phyloP scores from a whole-genome alignment of 192 early-diverging fungal species.

The Coemansia sp. region DNA sequence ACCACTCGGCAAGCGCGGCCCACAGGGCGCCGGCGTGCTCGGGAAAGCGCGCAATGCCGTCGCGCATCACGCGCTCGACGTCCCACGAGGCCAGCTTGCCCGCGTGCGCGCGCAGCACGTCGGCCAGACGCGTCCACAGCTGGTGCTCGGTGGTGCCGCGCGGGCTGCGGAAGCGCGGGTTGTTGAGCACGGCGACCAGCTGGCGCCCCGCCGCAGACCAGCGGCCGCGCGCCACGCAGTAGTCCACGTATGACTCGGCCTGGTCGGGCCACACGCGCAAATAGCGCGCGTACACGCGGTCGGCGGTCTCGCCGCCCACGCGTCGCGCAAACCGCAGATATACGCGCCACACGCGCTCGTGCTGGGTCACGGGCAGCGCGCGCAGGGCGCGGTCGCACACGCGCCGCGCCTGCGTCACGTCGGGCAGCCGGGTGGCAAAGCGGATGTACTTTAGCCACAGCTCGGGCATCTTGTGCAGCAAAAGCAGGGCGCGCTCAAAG shows the following conservation, averaged over 20 bases:
- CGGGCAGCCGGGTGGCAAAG: conserved; percentile 64
- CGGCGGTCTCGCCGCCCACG: conserved; percentile 76
- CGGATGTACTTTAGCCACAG: conserved; percentile 82
- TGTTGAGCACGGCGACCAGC: conserved; percentile 69
- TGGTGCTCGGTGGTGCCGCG: conserved; percentile 47
- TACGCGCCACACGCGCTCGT: conserved; percentile 78
- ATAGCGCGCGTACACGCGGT: conserved; percentile 77
- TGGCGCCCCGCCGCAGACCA: conserved; percentile 76
- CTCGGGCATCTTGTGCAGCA: conserved; percentile 93
- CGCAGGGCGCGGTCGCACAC: conserved; percentile 87
- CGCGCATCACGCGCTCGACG: conserved; percentile 77
- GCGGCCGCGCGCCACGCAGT: conserved; percentile 59
- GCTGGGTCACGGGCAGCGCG: conserved; percentile 90
- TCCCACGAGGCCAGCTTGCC: conserved; percentile 48
- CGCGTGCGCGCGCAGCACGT: conserved; percentile 72
- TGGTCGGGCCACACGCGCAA: conserved; percentile 78
- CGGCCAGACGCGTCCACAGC: conserved; percentile 82
- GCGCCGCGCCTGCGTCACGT: conserved; percentile 67
- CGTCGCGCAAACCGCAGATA: conserved; percentile 78
- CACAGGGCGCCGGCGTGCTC: conserved; percentile 88
- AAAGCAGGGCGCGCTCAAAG: conserved; percentile 84
- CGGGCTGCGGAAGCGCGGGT: not conserved
- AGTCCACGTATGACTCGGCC: conserved; percentile 70
- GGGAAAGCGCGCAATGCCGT: conserved; percentile 75
- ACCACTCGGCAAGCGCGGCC: conserved; percentile 77